A percentile compares a stretch with the other conserved stretches of the same genome.
These are phyloP conservation scores for Ophiosphaerella korrae DNA, from an alignment of 2,329 filamentous ascomycete species.

Conservation along the genomic window DNA sequence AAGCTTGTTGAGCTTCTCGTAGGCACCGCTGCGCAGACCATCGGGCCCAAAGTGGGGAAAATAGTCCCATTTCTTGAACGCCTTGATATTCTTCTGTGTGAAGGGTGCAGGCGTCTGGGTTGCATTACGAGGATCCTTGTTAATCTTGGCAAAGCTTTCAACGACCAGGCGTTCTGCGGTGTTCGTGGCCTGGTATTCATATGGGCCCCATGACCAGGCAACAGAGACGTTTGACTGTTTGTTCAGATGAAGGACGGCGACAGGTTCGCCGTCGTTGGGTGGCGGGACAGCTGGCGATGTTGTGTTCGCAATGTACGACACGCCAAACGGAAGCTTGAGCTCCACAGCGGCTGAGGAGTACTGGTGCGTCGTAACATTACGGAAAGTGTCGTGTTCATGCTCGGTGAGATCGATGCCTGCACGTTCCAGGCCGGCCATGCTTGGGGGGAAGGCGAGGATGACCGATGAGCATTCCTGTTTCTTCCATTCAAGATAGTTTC, in stretches of 20 bases:
- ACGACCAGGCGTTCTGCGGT: slow-evolving; percentile 33
- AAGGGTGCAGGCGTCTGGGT: slow-evolving; percentile 27
- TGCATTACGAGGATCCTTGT: slow-evolving; percentile 45
- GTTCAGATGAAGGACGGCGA: slow-evolving; percentile 42
- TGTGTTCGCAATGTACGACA: slow-evolving; percentile 41
- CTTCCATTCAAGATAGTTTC: slow-evolving; percentile 37
- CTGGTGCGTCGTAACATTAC: slow-evolving; percentile 40
- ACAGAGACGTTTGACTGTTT: slow-evolving; percentile 37
- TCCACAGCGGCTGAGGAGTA: slow-evolving; percentile 45
- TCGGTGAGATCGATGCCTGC: slow-evolving; percentile 42
- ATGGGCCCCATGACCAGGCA: slow-evolving; percentile 46
- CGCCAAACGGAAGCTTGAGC: slow-evolving; percentile 42
- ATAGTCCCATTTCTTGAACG: slow-evolving; percentile 48
- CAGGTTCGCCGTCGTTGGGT: slow-evolving; percentile 40
- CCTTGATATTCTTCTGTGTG: slow-evolving; percentile 31
- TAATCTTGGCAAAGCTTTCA: slow-evolving; percentile 39
- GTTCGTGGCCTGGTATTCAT: slow-evolving; percentile 37
- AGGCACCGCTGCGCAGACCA: slow-evolving; percentile 33
- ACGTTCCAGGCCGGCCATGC: slow-evolving; percentile 38
- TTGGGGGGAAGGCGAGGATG: slow-evolving; percentile 46
- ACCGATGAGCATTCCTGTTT: slow-evolving; percentile 43
- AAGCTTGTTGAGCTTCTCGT: slow-evolving; percentile 39
- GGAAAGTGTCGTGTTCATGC: slow-evolving; percentile 40
- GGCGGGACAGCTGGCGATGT: slow-evolving; percentile 32
- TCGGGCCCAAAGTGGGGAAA: slow-evolving; percentile 44